Percentiles rank a stretch among this genome's conserved stretches.
phyloP scores from a whole-genome alignment of 176 grass and related monocot genomes.

The Aechmea fasciata region DNA sequence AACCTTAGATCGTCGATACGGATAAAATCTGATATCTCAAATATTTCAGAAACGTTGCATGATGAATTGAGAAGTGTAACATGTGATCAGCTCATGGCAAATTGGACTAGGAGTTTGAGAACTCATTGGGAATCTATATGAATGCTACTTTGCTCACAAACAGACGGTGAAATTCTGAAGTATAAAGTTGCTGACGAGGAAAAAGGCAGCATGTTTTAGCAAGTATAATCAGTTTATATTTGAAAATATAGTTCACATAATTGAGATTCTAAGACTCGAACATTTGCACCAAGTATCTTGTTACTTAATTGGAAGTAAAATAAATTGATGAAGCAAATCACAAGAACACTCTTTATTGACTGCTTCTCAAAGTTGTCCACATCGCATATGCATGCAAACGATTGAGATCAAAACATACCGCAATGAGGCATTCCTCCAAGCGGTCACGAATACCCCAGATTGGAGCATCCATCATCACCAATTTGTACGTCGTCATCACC shows the following conservation, averaged over 20 bases:
- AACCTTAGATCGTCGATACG: background rate
- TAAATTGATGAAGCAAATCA: no score
- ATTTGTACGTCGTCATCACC: conserved; percentile 77
- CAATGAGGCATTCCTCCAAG: conserved; percentile 55
- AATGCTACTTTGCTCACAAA: no score
- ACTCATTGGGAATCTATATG: no score
- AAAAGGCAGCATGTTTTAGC: no score
- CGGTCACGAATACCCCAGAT: conserved; percentile 74
- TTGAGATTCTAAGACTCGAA: background rate
- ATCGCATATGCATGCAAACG: background rate
- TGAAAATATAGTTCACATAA: background rate
- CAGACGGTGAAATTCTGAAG: no score
- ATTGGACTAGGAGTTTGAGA: no score
- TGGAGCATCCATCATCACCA: conserved; percentile 61
- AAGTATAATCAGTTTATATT: no score
- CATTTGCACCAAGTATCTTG: background rate
- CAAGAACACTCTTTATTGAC: no score
- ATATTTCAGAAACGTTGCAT: background rate
- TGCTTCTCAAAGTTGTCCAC: no score
- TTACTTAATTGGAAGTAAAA: no score
- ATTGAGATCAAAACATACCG: conserved; percentile 27
- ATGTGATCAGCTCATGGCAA: no score
- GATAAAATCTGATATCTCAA: background rate
- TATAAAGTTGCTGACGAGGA: no score
- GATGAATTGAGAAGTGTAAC: background rate